Conservation (phyloP, 2,329 filamentous ascomycete species). For the Claviceps digitariae region DNA sequence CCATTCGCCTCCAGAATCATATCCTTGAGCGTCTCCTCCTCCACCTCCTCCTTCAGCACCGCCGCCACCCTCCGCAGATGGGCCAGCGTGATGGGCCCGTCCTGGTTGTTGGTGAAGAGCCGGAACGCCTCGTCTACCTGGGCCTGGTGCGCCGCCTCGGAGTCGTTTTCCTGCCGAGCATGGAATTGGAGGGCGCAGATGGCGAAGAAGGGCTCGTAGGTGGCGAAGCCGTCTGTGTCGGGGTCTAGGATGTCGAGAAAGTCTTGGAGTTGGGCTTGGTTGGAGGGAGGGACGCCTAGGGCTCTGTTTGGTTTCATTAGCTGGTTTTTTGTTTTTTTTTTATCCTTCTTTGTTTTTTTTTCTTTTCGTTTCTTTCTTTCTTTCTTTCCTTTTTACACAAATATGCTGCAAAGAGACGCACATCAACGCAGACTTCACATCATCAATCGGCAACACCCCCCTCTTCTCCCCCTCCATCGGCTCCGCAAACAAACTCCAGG, state of each 20-base stretch:
- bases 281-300: slow-evolving; percentile 58
- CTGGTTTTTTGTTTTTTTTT: no score
- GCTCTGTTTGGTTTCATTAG: slow-evolving; percentile 38
- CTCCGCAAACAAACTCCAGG: slow-evolving; percentile 69
- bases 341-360: background rate
- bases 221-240: slow-evolving; percentile 60
- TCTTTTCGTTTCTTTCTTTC: background rate
- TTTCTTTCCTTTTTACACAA: no score
- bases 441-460: slow-evolving; percentile 52
- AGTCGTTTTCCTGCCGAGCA: slow-evolving; percentile 37
- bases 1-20: slow-evolving; percentile 95
- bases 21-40: slow-evolving; percentile 72
- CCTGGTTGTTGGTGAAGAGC: slow-evolving; percentile 54
- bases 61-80: slow-evolving; percentile 69
- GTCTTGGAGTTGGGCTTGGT: slow-evolving; percentile 54
- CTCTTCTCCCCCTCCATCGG: slow-evolving; percentile 59
- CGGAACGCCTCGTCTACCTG: slow-evolving; percentile 74
- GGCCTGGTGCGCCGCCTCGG: slow-evolving; percentile 37
- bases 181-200: slow-evolving; percentile 81
- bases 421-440: slow-evolving; percentile 61
- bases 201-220: slow-evolving; percentile 71
- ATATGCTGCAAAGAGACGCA: slow-evolving; percentile 36
- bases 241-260: slow-evolving; percentile 76
- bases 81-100: slow-evolving; percentile 57
- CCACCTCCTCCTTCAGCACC: slow-evolving; percentile 70